Base-by-base conservation (phyloP, 1,139 yeast genomes). In the Pichia sp. region DNA sequence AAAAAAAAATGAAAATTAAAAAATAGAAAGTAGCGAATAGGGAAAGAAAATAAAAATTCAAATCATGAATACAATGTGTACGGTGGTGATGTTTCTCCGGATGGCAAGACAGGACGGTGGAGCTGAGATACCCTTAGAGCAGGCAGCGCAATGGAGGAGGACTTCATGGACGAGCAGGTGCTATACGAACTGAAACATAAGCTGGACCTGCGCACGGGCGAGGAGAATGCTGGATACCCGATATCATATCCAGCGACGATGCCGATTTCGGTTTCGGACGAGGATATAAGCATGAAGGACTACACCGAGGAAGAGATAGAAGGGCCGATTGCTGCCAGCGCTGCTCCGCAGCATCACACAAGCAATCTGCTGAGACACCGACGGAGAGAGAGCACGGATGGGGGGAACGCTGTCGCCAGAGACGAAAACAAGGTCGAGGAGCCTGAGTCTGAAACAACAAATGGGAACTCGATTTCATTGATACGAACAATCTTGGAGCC, bases 201-300 rank as follows among this genome's bases (percentile, higher is more conserved):
- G 23, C 32, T 51, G 34, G 13, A 10, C 13, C 19, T 51, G 2
- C n/a, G 8, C 11, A 7, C 42, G 2, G 31, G 29, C n/a, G 49
- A 23, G 23, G 16, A 38, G 15, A 11, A 36, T 36, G 15, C 15
- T 2, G 15, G n/a, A 13, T 36, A 15, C 15, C 40, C 15, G n/a
- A 13, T 5, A 13, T 11, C 2, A 5, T 15, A 36, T 5, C 15
- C n/a, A 8, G 7, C 19, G n/a, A 30, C 19, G 19, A n/a, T 45
- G 36, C 4, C 34, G 5, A 23, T 13, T 10, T 10, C n/a, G 23
- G 11, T 47, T 6, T 36, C 36, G 8, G 56, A 53, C 40, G 57
- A 52, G 6, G 59, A 54, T 45, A 42, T 56, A 3, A 49, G 49
- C 30, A 56, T 56, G 58, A 30, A 26, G 11, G 58, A 56, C 26